phyloP scores from a whole-genome alignment of 495 filamentous ascomycete genomes.

The Rhypophila decipiens region DNA sequence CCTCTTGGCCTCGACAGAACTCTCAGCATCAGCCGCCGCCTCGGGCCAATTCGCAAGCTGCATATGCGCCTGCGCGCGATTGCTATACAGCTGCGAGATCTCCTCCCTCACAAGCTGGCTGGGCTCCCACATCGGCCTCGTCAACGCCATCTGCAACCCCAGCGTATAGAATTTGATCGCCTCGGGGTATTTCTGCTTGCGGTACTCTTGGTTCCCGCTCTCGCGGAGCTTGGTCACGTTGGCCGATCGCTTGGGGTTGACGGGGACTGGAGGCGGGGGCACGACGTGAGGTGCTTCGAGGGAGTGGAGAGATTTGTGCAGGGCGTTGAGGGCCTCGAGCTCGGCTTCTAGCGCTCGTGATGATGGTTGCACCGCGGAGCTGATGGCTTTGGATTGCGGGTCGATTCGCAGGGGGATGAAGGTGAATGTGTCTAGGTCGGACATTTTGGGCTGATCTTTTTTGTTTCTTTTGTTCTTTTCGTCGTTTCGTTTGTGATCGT shows the following conservation, averaged over 20 bases:
- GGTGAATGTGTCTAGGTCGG: constrained; percentile 68
- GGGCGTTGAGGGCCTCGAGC: constrained; percentile 62
- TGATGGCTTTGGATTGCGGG: constrained; percentile 62
- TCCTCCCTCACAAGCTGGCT: constrained; percentile 75
- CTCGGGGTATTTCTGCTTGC: constrained; percentile 64
- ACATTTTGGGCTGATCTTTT: constrained; percentile 43
- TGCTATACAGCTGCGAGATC: constrained; percentile 67
- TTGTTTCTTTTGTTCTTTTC: too few species aligned
- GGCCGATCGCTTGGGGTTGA: constrained; percentile 78
- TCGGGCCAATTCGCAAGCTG: constrained; percentile 70
- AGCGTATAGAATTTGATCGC: constrained; percentile 76
- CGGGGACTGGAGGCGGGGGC: constrained; percentile 72
- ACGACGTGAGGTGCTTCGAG: constrained; percentile 48
- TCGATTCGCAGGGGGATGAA: constrained; percentile 77
- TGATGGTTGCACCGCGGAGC: constrained; percentile 8
- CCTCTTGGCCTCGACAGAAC: constrained; percentile 82
- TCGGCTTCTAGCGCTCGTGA: constrained; percentile 51
- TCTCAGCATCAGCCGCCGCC: constrained; percentile 75
- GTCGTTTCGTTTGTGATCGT: too few species aligned
- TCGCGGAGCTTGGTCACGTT: constrained; percentile 89
- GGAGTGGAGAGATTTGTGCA: constrained; percentile 64
- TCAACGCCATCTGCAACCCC: constrained; percentile 80
- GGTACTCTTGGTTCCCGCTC: constrained; percentile 71
- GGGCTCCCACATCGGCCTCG: constrained; percentile 82
- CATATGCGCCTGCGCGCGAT: constrained; percentile 89